A percentile compares a stretch with the other conserved stretches of the same genome.
phyloP scores from a whole-genome alignment of 2,329 filamentous ascomycete species.

The Microsporum canis region DNA sequence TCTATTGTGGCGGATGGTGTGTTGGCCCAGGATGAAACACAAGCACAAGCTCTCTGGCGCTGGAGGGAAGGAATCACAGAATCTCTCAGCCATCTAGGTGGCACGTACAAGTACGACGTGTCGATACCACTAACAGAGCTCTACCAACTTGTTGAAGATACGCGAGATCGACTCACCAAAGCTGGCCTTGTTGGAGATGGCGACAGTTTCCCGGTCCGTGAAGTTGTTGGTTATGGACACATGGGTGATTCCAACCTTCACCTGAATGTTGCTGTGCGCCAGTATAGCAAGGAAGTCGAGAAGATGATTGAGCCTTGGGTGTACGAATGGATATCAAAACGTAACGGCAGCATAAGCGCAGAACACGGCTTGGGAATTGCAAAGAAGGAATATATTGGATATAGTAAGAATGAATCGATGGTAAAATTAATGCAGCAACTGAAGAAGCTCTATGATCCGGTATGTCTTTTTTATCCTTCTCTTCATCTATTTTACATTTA shows the following conservation, averaged over 20 bases:
- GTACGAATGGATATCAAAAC: constrained; percentile 88
- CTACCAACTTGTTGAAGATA: constrained; percentile 82
- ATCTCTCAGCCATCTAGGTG: constrained; percentile 76
- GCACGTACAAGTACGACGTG: constrained; percentile 96
- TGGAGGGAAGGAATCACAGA: constrained; percentile 93
- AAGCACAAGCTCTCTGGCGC: constrained; percentile 71
- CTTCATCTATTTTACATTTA: not conserved
- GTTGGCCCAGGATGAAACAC: constrained; percentile 85
- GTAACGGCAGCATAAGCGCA: constrained; percentile 86
- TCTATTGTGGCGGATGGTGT: constrained; percentile 84
- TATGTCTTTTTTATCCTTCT: constrained; percentile 39
- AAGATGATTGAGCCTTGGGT: constrained; percentile 84
- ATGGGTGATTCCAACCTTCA: constrained; percentile 97
- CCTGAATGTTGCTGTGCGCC: constrained; percentile 71
- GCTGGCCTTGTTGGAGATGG: constrained; percentile 68
- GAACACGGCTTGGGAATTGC: constrained; percentile 90
- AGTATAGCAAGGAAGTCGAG: constrained; percentile 81
- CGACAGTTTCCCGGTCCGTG: constrained; percentile 65
- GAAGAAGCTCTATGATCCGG: constrained; percentile 87
- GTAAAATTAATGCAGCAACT: constrained; percentile 87
- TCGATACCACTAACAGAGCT: constrained; percentile 83
- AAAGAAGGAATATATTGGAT: constrained; percentile 92
- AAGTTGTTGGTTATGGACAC: constrained; percentile 92
- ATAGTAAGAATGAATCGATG: constrained; percentile 81
- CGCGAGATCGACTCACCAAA: constrained; percentile 56